Evolutionary conservation across 2,329 filamentous ascomycete species (phyloP).

Genomic region (Metarhizium album): DNA sequence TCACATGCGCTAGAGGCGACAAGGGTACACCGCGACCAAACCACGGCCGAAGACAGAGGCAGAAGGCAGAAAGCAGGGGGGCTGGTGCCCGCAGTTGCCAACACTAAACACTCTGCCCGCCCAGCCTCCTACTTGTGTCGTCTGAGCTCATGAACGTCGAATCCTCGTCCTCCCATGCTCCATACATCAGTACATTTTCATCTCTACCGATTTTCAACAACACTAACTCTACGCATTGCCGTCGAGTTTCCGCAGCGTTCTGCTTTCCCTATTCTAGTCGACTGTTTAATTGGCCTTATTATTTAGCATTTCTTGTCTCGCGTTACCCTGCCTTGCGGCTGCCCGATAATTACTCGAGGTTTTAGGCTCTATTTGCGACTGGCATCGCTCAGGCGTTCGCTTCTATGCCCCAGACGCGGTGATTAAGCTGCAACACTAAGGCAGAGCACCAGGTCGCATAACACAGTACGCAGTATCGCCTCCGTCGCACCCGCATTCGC

Average conservation of each 20-base stretch:
- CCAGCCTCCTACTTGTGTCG: constrained; percentile 13
- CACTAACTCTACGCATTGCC: constrained; percentile 1
- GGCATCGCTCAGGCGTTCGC: constrained; percentile 4
- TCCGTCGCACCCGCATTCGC: not conserved
- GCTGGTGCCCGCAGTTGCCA: constrained; percentile 10
- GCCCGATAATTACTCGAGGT: not conserved
- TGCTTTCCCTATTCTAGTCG: not conserved
- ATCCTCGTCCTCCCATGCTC: constrained; percentile 12
- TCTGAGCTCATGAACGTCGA: constrained; percentile 11
- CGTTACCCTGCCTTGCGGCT: not conserved
- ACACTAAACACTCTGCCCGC: constrained; percentile 7
- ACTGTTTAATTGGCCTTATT: not conserved
- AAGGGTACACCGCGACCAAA: not conserved
- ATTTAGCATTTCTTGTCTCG: constrained; percentile 1
- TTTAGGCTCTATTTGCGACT: not conserved
- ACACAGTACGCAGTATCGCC: constrained; percentile 5
- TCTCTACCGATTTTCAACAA: constrained; percentile 1
- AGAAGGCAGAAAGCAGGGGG: constrained; percentile 7
- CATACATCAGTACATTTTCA: constrained; percentile 5
- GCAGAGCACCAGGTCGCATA: not conserved
- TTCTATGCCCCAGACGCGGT: constrained; percentile 11
- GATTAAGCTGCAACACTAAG: not conserved
- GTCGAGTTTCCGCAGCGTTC: not conserved
- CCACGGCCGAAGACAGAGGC: not conserved
- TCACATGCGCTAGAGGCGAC: not conserved